Evolutionary conservation across 1,284 basidiomycete genomes (phyloP).

Genomic region (Chiua sp.): DNA sequence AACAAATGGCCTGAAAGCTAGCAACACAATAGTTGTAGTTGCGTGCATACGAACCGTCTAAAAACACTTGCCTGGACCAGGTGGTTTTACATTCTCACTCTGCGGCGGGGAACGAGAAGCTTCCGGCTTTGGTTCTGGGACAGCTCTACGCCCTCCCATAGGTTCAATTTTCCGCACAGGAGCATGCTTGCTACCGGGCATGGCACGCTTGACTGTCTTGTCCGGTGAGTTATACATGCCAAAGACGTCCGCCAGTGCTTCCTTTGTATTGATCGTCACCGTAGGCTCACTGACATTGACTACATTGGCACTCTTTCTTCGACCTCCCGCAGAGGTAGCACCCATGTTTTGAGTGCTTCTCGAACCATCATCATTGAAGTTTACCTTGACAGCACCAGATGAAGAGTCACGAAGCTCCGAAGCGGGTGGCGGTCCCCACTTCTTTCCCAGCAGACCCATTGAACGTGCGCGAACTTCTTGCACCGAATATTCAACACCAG

Average conservation of each 20-base stretch:
- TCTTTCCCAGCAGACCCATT: constrained; percentile 80
- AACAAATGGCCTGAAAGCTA: constrained; percentile 62
- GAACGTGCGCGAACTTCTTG: constrained; percentile 78
- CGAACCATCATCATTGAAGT: constrained; percentile 59
- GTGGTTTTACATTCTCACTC: constrained; percentile 44
- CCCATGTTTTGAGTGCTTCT: constrained; percentile 48
- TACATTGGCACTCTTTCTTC: constrained; percentile 43
- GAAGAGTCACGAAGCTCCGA: constrained; percentile 44
- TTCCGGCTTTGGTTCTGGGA: constrained; percentile 23
- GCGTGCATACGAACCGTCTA: background rate
- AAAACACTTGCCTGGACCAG: constrained; percentile 44
- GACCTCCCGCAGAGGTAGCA: constrained; percentile 37
- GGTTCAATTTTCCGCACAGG: constrained; percentile 67
- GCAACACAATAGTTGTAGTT: background rate
- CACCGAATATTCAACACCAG: constrained; percentile 71
- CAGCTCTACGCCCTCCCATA: constrained; percentile 36
- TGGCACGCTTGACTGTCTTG: constrained; percentile 63
- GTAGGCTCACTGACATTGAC: constrained; percentile 53
- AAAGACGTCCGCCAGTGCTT: constrained; percentile 92
- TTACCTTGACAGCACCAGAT: constrained; percentile 43
- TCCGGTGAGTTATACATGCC: constrained; percentile 92
- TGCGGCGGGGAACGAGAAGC: constrained; percentile 43
- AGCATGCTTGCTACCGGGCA: constrained; percentile 70
- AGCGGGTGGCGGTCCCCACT: constrained; percentile 72
- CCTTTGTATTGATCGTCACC: constrained; percentile 87